phyloP scores from a whole-genome alignment of 306 rosid species.

The Prunus armeniaca region DNA sequence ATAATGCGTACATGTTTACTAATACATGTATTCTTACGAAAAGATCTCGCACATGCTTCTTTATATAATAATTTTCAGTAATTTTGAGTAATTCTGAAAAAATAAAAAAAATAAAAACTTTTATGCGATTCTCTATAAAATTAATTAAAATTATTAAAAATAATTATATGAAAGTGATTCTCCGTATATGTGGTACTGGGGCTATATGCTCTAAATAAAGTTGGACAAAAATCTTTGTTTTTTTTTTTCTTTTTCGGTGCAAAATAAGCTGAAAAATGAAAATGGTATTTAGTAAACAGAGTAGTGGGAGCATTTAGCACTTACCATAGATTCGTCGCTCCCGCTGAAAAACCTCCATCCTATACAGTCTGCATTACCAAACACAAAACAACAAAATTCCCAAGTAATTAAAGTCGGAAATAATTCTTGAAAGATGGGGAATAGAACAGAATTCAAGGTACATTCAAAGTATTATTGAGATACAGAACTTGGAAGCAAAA shows the following conservation, averaged over 20 bases:
- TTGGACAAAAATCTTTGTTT: background rate
- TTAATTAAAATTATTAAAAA: too few relatives aligned
- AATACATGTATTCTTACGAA: too few relatives aligned
- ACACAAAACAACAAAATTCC: background rate
- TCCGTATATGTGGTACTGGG: too few relatives aligned
- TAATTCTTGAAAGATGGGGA: background rate
- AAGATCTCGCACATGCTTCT: accelerated
- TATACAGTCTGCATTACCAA: constrained; percentile 55
- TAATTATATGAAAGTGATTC: too few relatives aligned
- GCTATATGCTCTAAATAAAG: background rate
- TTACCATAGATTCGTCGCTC: constrained; percentile 64
- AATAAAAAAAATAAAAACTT: accelerated
- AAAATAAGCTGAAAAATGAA: background rate
- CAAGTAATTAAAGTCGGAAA: background rate
- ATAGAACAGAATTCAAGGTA: background rate
- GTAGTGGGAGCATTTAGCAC: constrained; percentile 8
- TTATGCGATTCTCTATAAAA: too few relatives aligned
- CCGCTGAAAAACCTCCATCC: constrained; percentile 71
- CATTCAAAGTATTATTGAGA: background rate
- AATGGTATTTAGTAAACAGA: constrained; percentile 29
- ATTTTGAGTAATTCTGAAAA: too few relatives aligned
- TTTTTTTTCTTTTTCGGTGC: background rate
- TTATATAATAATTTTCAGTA: too few relatives aligned
- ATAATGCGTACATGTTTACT: too few relatives aligned
- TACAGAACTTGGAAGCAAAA: background rate